Evolutionary conservation across 75 land plant species (phyloP), one percentile per base, ranked within the genome.

Genomic region (Pinus tabuliformis): DNA sequence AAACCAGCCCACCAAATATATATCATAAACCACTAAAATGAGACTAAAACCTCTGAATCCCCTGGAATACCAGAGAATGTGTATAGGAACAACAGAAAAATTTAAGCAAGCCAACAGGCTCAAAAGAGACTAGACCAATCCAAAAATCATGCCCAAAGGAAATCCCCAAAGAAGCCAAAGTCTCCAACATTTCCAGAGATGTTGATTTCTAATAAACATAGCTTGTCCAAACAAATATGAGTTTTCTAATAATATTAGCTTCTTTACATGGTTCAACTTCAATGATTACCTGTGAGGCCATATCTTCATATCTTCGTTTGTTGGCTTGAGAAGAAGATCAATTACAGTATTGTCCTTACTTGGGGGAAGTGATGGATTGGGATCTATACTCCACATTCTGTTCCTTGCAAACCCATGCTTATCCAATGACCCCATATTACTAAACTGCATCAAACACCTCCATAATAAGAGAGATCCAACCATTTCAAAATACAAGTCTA

Each of bases 351-450:
- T 80, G 45, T 64, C 76, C 24, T 42, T 80, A 1, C 17, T 28
- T 7, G 72, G 71, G n/a, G 68, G 65, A 30, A 21, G 73, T 33
- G 77, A 78, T 17, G 81, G 78, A 45, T 75, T 59, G 17, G 80
- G 39, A 4, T 80, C 82, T 62, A 76, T 66, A 26, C 39, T 56
- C 82, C 82, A 80, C 56, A 76, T 13, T 56, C 82, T 80, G 65
- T 63, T 80, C 72, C 82, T 78, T 45, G 82, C 81, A 33, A 80
- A 64, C 26, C 82, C 82, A 66, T 80, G 81, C 42, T 24, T 45
- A 33, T 80, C 82, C 56, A 80, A 57, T 36, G 70, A 30, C 4
- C 82, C 80, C 33, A 77, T 20, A 56, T 80, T 56, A 30, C 78
- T 26, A 54, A 80, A 80, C 82, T 80, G 78, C 77, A 77, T 73